Base-by-base conservation (phyloP, 139 green algal species). In the Chlamydomonas schloesseri region DNA sequence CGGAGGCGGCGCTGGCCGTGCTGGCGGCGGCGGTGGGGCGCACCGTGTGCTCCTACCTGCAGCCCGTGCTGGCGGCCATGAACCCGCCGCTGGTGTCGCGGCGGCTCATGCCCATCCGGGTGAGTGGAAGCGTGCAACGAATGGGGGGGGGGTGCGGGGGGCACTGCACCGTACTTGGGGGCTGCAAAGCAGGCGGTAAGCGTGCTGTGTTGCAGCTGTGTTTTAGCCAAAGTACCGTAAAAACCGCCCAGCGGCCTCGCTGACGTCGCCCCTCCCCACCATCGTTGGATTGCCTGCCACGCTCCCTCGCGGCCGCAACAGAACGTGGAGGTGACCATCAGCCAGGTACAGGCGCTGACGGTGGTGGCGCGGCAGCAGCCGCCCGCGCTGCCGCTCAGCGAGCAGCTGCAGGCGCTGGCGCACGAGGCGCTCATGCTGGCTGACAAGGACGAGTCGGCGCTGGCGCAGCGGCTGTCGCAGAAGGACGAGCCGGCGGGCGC, bases 91-190 rank as follows among this genome's bases (percentile, higher is more conserved):
- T 96, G 47, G 65, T 85, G 36, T 83, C 91, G 29, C 82, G 94
- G 0, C 89, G 91, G 18, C 81, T 97, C 28, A 89, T 96, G 42
- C 95, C 95, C 2, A 76, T 96, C 29, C 88, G 87, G 60, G 88
- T 89, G 37, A 53, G 79, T 14, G 57, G n/a, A 2, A 47, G 36
- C 26, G 55, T 2, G 5, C 73, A 23, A 84, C 90, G 87, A 91
- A 81, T 33, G 82, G 92, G 34, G 69, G 74, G 36, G n/a, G 42
- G 42, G 42, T 8, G 42, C 42, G 42, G 42, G 5, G 42, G 42
- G 42, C 42, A n/a, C n/a, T n/a, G n/a, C n/a, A n/a, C n/a, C n/a
- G n/a, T n/a, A n/a, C n/a, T n/a, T n/a, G n/a, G n/a, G n/a, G n/a
- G n/a, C n/a, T n/a, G n/a, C n/a, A n/a, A n/a, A n/a, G n/a, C n/a